Conservation (phyloP, 2,329 filamentous ascomycete species). For the Botrytis squamosa region DNA sequence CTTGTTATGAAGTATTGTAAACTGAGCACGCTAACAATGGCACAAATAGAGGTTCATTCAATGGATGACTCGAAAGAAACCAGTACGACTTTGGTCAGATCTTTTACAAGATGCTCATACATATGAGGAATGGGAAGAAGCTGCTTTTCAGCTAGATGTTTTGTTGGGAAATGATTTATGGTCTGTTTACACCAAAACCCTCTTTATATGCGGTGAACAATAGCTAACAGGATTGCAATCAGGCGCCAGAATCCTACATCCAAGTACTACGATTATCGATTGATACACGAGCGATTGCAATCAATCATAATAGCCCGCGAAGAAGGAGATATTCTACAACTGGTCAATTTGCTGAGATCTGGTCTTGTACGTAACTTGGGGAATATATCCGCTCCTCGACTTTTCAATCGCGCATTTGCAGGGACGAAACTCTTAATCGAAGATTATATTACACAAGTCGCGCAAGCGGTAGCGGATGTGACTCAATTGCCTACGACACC, state of each 20-base stretch:
- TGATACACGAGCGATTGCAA: constrained; percentile 75
- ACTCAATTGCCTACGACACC: constrained; percentile 61
- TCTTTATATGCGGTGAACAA: not conserved
- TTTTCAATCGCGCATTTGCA: constrained; percentile 83
- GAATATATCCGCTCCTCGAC: constrained; percentile 77
- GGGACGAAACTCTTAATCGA: constrained; percentile 90
- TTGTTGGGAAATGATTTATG: constrained; percentile 78
- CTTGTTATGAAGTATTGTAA: not conserved
- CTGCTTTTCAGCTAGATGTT: constrained; percentile 80
- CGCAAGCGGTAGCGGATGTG: constrained; percentile 77
- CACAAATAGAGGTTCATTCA: constrained; percentile 60
- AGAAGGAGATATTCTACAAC: constrained; percentile 67
- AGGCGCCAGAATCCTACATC: constrained; percentile 82
- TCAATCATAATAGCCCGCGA: constrained; percentile 68
- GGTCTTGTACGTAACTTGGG: constrained; percentile 83
- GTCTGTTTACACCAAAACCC: constrained; percentile 47
- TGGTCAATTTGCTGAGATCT: constrained; percentile 78
- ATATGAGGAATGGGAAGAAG: constrained; percentile 84
- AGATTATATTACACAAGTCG: constrained; percentile 82
- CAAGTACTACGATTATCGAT: constrained; percentile 79
- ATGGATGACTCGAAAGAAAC: constrained; percentile 66
- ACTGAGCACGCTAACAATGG: constrained; percentile 1
- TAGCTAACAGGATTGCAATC: constrained; percentile 4
- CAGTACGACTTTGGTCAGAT: constrained; percentile 64
- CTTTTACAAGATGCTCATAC: constrained; percentile 63